Evolutionary conservation across 257 asterid species (phyloP), one percentile per base, ranked within the genome.

Genomic region (Nicotiana paniculata): DNA sequence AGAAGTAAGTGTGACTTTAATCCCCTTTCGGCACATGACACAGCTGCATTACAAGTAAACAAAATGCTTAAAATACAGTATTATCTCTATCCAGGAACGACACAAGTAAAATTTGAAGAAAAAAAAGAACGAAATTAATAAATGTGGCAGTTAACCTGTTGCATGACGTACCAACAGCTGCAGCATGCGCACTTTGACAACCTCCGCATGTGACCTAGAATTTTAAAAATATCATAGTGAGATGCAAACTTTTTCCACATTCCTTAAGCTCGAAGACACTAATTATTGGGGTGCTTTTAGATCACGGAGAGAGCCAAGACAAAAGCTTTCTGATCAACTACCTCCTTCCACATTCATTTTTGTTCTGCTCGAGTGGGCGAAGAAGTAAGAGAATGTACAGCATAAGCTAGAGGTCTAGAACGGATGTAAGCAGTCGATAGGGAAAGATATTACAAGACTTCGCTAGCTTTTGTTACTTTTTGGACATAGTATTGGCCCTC

Each of bases 111-210:
- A 48, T 24, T 26, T 48, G 39, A 26, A 6, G 39, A 74, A 74
- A 4, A 13, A 26, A 12, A 13, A 3, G 62, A 74, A 74, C 13
- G 43, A 3, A 1, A 74, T 7, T 24, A 48, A 46, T 6, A 48
- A 70, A 24, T 48, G 28, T 6, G 43, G 79, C 39, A 74, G 79
- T 74, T 74, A 48, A 74, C 79, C 72, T 30, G 78, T 72, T 79
- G 54, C 65, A 17, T 80, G 64, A 88, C 94, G 30, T 91, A 96
- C 99, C 99, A 87, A 96, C 95, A 61, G 99, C 98, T 81, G 97
- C 97, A 82, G 97, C 86, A 82, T 96, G 99, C 16, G 99, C 99
- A 90, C 97, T 93, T 91, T 96, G 98, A 87, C 97, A 91, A 74
- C 99, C 99, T 88, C 99, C 99, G 87, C 99, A 95, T 37, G 99